Base-by-base conservation (phyloP, 371 early-diverging fungal species). In the Entomophthora muscae region DNA sequence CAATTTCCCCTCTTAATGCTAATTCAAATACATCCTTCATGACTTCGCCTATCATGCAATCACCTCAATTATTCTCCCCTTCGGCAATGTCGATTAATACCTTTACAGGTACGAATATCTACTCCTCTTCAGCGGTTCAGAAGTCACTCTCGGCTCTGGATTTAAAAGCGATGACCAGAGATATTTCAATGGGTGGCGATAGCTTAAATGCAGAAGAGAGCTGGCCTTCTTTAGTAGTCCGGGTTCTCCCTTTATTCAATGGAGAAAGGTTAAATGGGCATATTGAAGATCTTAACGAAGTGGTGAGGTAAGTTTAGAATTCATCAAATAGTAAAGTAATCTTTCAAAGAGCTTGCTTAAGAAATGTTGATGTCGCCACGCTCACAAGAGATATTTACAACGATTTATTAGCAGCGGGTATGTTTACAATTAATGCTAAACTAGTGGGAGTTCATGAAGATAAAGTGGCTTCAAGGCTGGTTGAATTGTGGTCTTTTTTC, bases 401-500 rank as follows among this genome's bases (percentile, higher is more conserved):
- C 3, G 80, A 82, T 3, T 71, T 88, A 1, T 68, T 87, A 29
- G 71, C 75, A 17, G 79, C 79, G 53, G 90, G 88, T 17, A 84
- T 86, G 83, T 74, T 83, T 63, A 85, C 83, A 1, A 67, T 90
- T 22, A 82, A 82, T 62, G 78, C 83, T 10, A 85, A 84, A 64
- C 78, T 90, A 65, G 73, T 79, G 52, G 79, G 80, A 53, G 86
- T 84, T 2, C 81, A 80, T 1, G 86, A 86, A 51, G 88, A 88
- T 57, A 81, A 76, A 33, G 67, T 89, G 54, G 73, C 83, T 24
- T 79, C 78, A 32, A 81, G 90, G 13, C 64, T 91, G 26, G 86
- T 86, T 0, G 86, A 86, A 53, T 81, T 86, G 31, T 93, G 93
- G 93, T 83, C 83, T 1, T 87, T 89, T 68, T 84, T 86, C 67